phyloP scores from a whole-genome alignment of 345 rosid genomes.

The Anacardium occidentale region DNA sequence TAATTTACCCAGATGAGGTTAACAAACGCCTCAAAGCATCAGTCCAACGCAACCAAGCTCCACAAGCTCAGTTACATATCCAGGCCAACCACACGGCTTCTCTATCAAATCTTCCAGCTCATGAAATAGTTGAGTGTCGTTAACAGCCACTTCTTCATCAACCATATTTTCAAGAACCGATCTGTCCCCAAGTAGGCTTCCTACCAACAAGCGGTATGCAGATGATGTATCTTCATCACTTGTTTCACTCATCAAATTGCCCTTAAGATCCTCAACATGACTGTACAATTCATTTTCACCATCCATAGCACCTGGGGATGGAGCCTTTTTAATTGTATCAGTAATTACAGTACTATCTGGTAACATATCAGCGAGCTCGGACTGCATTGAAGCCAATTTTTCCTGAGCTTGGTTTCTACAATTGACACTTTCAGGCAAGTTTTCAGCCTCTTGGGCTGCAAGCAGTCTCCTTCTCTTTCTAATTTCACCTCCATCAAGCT shows the following conservation, averaged over 20 bases:
- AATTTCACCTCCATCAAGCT: conserved; percentile 30
- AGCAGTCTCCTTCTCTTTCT: conserved; percentile 43
- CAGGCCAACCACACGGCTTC: conserved; percentile 35
- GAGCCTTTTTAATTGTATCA: conserved; percentile 14
- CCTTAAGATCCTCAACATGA: conserved; percentile 21
- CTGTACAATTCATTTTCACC: conserved; percentile 21
- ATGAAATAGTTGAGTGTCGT: conserved; percentile 31
- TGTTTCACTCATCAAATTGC: conserved; percentile 12
- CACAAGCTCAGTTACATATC: conserved; percentile 27
- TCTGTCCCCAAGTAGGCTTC: conserved; percentile 20
- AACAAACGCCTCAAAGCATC: conserved; percentile 7
- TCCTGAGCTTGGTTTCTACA: conserved; percentile 32
- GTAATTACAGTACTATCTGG: conserved; percentile 16
- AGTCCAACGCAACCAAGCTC: conserved; percentile 35
- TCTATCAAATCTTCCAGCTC: conserved; percentile 38
- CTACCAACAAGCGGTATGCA: conserved; percentile 24
- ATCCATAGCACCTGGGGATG: conserved; percentile 16
- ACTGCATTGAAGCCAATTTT: conserved; percentile 33
- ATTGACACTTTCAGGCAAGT: conserved; percentile 12
- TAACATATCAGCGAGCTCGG: conserved; percentile 29
- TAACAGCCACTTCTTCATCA: conserved; percentile 26
- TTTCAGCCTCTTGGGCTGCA: conserved; percentile 18
- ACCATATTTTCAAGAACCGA: conserved; percentile 9
- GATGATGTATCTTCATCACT: conserved; percentile 17
- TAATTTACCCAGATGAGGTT: neutral